Evolutionary conservation across 441 rosid species (phyloP).

Genomic region (Eutrema salsugineum): DNA sequence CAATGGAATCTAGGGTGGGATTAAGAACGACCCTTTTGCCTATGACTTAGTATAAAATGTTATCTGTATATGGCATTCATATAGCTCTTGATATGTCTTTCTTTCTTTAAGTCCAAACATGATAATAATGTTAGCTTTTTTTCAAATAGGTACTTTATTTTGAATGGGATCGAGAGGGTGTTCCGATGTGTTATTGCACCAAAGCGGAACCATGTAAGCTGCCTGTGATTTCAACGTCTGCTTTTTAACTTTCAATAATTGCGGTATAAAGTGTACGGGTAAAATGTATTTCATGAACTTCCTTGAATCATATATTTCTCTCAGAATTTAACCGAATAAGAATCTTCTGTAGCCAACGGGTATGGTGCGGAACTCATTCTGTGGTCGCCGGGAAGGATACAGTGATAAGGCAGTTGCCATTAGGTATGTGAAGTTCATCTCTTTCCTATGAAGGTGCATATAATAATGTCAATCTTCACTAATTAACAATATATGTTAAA

Average conservation of each 20-base stretch:
- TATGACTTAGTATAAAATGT: not conserved
- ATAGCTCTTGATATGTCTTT: not conserved
- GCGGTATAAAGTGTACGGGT: not conserved
- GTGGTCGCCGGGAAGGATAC: slow-evolving; percentile 83
- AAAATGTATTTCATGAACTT: not conserved
- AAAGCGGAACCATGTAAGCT: slow-evolving; percentile 89
- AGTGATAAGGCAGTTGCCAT: slow-evolving; percentile 84
- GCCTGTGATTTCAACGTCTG: not conserved
- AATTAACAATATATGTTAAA: not conserved
- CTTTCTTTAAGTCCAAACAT: not conserved
- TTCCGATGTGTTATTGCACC: slow-evolving; percentile 81
- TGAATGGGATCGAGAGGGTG: slow-evolving; percentile 97
- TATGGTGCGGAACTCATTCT: slow-evolving; percentile 73
- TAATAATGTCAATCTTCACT: slow-evolving; percentile 1
- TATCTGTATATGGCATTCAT: not conserved
- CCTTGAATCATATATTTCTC: slow-evolving; percentile 3
- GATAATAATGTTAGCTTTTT: slow-evolving; percentile 8
- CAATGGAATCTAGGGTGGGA: not conserved
- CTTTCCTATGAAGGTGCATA: slow-evolving; percentile 10
- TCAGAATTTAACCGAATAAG: slow-evolving; percentile 26
- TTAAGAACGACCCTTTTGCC: not conserved
- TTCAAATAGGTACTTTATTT: slow-evolving; percentile 67
- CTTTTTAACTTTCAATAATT: not conserved
- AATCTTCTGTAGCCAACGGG: slow-evolving; percentile 82
- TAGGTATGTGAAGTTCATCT: slow-evolving; percentile 47